Base-by-base conservation (phyloP, 208 protist species). In the Acanthamoeba sp. region DNA sequence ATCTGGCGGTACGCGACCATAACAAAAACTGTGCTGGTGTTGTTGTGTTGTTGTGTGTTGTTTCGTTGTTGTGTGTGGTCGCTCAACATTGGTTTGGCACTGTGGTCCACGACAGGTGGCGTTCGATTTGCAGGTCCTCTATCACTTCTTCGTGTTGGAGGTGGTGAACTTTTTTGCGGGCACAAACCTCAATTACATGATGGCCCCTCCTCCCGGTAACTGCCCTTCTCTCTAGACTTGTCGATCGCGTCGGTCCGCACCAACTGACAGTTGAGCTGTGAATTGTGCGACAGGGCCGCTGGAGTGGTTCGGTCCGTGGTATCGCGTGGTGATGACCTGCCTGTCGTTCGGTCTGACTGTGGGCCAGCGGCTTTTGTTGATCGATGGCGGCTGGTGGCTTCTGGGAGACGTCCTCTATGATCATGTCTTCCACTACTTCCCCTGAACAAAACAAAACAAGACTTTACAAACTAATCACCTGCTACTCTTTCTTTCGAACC, bases 111-210 rank as follows among this genome's bases (percentile, higher is more conserved):
- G 16, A n/a, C 76, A 85, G 76, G 76, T 85, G 29, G 55, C 76
- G 27, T 85, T 85, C 76, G 59, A 42, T 20, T 34, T 85, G 38
- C 76, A 85, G 40, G 76, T 85, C 18, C 48, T 85, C 2, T 85
- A 85, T 38, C 76, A 85, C 76, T 85, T 59, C 76, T 50, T 85
- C 48, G 38, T 85, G 76, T n/a, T 85, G 38, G 76, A 85, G 48
- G n/a, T 85, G 6, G 38, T 85, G 38, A 85, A 57, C 45, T 6
- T 85, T 24, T 32, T 57, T 45, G 45, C 14, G 27, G 24, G 76
- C 76, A 57, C 48, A 22, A 85, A 85, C n/a, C 76, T 85, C 45
- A 85, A 85, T 29, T 85, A 85, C 45, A 85, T 85, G 76, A 85
- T 85, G 76, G 38, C 76, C 12, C 76, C 76, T 85, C 76, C 76